Evolutionary conservation across 768 basidiomycete species (phyloP).

Genomic region (Rickenella mellea): DNA sequence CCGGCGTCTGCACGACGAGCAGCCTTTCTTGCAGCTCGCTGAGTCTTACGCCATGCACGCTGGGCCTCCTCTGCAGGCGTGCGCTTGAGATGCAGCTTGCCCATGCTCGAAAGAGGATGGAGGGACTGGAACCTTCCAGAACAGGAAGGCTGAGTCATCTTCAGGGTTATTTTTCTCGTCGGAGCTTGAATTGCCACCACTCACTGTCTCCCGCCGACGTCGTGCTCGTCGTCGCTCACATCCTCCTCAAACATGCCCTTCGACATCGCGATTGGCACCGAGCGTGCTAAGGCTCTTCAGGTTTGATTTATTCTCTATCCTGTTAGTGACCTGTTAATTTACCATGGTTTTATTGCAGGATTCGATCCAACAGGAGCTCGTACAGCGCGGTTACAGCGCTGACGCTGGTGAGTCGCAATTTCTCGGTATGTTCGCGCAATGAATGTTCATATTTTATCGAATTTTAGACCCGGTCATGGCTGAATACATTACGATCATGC

Average conservation of each 20-base stretch:
- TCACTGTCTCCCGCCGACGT: too few species aligned
- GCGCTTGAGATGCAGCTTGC: slow-evolving; percentile 53
- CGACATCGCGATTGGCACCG: slow-evolving; percentile 71
- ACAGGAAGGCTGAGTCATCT: too few species aligned
- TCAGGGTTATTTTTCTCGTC: too few species aligned
- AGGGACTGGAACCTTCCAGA: too few species aligned
- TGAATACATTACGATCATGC: slow-evolving; percentile 92
- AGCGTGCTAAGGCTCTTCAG: slow-evolving; percentile 63
- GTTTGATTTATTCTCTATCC: slow-evolving; percentile 24
- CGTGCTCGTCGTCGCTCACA: too few species aligned
- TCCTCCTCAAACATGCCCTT: too few species aligned
- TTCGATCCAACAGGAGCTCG: slow-evolving; percentile 77
- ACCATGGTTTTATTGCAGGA: slow-evolving; percentile 33
- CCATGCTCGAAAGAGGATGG: too few species aligned
- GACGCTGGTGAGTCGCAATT: slow-evolving; percentile 57
- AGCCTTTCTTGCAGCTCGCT: slow-evolving; percentile 44
- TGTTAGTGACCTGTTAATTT: slow-evolving; percentile 6
- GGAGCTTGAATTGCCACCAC: too few species aligned
- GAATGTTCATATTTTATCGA: slow-evolving; percentile 7
- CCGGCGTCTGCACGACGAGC: slow-evolving; percentile 10
- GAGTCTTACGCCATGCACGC: slow-evolving; percentile 28
- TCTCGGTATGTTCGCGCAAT: slow-evolving; percentile 7
- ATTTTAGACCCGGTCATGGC: slow-evolving; percentile 78
- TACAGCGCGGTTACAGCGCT: slow-evolving; percentile 58
- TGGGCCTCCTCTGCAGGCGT: slow-evolving; percentile 52